These are phyloP conservation scores for Erodium trifolium DNA, from an alignment of 441 rosid genomes.

Conservation along the genomic window DNA sequence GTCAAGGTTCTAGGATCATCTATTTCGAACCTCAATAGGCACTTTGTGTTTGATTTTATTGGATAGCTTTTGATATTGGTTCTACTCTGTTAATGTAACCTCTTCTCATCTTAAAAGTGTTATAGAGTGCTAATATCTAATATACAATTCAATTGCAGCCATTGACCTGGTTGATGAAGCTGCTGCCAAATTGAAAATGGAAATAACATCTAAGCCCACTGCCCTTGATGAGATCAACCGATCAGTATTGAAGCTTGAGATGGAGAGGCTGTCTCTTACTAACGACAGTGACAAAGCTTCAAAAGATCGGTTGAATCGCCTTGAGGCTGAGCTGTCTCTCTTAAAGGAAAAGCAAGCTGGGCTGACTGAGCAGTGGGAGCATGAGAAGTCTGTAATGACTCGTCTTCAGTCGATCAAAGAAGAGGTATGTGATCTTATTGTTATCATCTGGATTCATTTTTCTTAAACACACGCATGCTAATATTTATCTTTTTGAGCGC, in stretches of 20 bases:
- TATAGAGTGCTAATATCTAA: too few species aligned
- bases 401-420: slow-evolving; percentile 85
- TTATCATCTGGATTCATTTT: too few species aligned
- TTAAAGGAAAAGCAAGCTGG: slow-evolving; percentile 71
- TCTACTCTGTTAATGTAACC: too few species aligned
- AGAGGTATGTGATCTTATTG: slow-evolving; percentile 38
- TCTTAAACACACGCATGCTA: too few species aligned
- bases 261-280: slow-evolving; percentile 74
- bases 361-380: slow-evolving; percentile 94
- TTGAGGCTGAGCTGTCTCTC: slow-evolving; percentile 59
- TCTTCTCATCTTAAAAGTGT: too few species aligned
- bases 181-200: slow-evolving; percentile 98
- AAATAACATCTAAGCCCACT: slow-evolving; percentile 94
- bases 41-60: too few species aligned
- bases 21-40: too few species aligned
- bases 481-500: too few species aligned
- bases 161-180: slow-evolving; percentile 98
- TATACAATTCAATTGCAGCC: slow-evolving; percentile 47
- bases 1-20: too few species aligned
- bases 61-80: too few species aligned
- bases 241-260: slow-evolving; percentile 88
- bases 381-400: slow-evolving; percentile 88
- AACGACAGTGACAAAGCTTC: slow-evolving; percentile 87
- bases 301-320: slow-evolving; percentile 73
- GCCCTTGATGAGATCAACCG: slow-evolving; percentile 95